phyloP scores from a whole-genome alignment of 1,284 basidiomycete genomes.

The Lentinus polychrous region DNA sequence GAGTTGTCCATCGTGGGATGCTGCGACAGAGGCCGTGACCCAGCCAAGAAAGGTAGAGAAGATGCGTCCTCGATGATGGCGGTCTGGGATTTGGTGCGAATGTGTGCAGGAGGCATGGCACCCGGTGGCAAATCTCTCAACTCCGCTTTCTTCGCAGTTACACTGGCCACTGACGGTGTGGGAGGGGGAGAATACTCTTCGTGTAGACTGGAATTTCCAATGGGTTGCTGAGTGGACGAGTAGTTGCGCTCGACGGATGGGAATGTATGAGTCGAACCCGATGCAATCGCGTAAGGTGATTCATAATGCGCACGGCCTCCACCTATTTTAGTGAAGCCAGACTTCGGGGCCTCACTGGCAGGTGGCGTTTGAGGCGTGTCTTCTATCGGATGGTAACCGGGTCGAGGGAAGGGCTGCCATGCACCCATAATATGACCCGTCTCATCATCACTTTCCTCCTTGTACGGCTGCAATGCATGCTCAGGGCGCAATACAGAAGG shows the following conservation, averaged over 20 bases:
- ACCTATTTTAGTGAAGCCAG: slow-evolving; percentile 73
- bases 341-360: slow-evolving; percentile 32
- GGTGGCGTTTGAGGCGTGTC: slow-evolving; percentile 22
- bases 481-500: slow-evolving; percentile 73
- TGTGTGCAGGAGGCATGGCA: slow-evolving; percentile 60
- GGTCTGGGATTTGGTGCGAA: slow-evolving; percentile 73
- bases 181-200: slow-evolving; percentile 41
- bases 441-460: slow-evolving; percentile 75
- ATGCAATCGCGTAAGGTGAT: slow-evolving; percentile 66
- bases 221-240: neutral
- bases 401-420: slow-evolving; percentile 65
- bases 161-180: slow-evolving; percentile 41
- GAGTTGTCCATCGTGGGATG: slow-evolving; percentile 7
- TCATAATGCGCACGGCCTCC: slow-evolving; percentile 76
- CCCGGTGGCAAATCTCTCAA: slow-evolving; percentile 45
- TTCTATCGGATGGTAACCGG: slow-evolving; percentile 44
- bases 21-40: slow-evolving; percentile 4
- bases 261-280: slow-evolving; percentile 49
- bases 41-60: slow-evolving; percentile 9
- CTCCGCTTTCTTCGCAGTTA: slow-evolving; percentile 22
- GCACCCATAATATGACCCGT: slow-evolving; percentile 78
- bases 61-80: slow-evolving; percentile 64
- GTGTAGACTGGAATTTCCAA: slow-evolving; percentile 17
- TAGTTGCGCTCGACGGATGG: slow-evolving; percentile 49
- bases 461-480: slow-evolving; percentile 68